Conservation (phyloP, 2,329 filamentous ascomycete species). For the Trichophyton mentagrophytes region DNA sequence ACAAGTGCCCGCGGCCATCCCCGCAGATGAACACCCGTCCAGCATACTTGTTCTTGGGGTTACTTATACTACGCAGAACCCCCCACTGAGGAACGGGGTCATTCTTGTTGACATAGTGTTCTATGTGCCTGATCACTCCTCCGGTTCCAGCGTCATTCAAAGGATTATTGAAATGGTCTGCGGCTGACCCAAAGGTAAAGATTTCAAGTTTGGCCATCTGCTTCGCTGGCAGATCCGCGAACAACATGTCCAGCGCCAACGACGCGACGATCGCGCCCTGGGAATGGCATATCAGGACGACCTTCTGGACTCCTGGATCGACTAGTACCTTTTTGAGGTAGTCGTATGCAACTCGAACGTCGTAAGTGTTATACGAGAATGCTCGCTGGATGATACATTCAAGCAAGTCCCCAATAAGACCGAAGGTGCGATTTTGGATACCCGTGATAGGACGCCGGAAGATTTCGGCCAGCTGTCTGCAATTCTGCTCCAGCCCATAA, state of each 20-base stretch:
- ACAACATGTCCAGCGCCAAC: slow-evolving; percentile 62
- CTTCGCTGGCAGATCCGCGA: slow-evolving; percentile 56
- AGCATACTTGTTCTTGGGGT: slow-evolving; percentile 37
- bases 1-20: slow-evolving; percentile 29
- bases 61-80: slow-evolving; percentile 53
- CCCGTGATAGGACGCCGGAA: slow-evolving; percentile 60
- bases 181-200: slow-evolving; percentile 62
- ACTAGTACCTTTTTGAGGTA: slow-evolving; percentile 52
- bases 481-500: slow-evolving; percentile 57
- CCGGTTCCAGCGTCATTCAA: slow-evolving; percentile 22
- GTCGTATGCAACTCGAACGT: slow-evolving; percentile 48
- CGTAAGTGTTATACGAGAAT: slow-evolving; percentile 57
- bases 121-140: slow-evolving; percentile 53
- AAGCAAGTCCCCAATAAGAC: slow-evolving; percentile 62
- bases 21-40: slow-evolving; percentile 37
- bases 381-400: slow-evolving; percentile 68
- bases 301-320: slow-evolving; percentile 49
- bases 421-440: slow-evolving; percentile 63
- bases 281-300: slow-evolving; percentile 62
- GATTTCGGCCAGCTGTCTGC: slow-evolving; percentile 57
- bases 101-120: slow-evolving; percentile 63
- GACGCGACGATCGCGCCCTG: slow-evolving; percentile 66
- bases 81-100: slow-evolving; percentile 68
- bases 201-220: slow-evolving; percentile 58
- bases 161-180: slow-evolving; percentile 73